Conservation (phyloP, 73 alveolate genomes). For the Tetrahymena elliotti region DNA sequence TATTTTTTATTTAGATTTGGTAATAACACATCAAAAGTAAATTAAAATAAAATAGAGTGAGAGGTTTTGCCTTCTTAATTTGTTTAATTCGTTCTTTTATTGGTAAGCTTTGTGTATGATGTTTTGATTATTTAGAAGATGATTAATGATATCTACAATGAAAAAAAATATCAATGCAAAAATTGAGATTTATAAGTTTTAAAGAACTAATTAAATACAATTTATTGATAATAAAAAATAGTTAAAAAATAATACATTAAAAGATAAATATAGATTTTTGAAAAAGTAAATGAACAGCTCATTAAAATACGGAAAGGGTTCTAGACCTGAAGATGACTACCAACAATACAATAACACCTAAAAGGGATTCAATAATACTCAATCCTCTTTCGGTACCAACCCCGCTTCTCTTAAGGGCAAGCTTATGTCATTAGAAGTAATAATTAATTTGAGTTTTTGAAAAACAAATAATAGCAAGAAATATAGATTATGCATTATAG, state of each 20-base stretch:
- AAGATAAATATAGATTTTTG: not conserved
- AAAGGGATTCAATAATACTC: not conserved
- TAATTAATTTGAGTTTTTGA: not conserved
- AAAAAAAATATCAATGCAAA: not conserved
- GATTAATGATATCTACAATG: not conserved
- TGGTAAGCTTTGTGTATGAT: not conserved
- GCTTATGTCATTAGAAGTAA: slow-evolving; percentile 43
- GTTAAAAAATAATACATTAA: not conserved
- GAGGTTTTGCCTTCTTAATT: too few relatives aligned
- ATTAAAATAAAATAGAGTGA: too few relatives aligned
- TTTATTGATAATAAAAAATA: not conserved
- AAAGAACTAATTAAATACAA: not conserved
- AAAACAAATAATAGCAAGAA: not conserved
- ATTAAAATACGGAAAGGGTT: not conserved
- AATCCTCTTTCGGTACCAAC: slow-evolving; percentile 16
- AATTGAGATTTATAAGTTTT: not conserved
- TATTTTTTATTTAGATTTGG: too few relatives aligned
- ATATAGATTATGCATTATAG: not conserved
- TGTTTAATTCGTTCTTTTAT: too few relatives aligned
- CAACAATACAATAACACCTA: not conserved
- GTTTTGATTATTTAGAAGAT: too few relatives aligned
- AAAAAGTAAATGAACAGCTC: not conserved
- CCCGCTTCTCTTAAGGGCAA: slow-evolving; percentile 70
- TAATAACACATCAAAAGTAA: too few relatives aligned
- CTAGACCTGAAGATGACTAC: not conserved